A percentile compares a stretch with the other conserved stretches of the same genome.
These are phyloP conservation scores for Russula emetica DNA, from an alignment of 768 basidiomycete species.

Conservation along the genomic window DNA sequence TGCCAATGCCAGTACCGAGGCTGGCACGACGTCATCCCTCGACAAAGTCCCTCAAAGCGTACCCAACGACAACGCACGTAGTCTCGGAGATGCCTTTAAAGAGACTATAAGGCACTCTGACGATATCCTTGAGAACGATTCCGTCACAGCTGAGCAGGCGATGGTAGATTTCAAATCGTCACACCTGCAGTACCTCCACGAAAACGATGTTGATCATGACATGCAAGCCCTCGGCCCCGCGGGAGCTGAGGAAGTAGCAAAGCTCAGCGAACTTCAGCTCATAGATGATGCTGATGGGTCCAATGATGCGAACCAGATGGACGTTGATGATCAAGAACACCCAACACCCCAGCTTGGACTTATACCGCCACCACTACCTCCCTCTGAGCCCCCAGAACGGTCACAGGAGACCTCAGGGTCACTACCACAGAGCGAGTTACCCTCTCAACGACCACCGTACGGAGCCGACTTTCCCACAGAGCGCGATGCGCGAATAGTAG, in stretches of 20 bases:
- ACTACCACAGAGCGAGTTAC: conserved; percentile 38
- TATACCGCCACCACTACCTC: conserved; percentile 31
- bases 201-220: conserved; percentile 62
- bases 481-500: conserved; percentile 15
- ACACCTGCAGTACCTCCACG: conserved; percentile 72
- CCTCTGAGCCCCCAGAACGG: conserved; percentile 33
- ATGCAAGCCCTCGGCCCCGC: conserved; percentile 91
- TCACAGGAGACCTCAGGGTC: conserved; percentile 44
- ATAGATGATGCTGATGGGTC: conserved; percentile 50
- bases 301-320: conserved; percentile 43
- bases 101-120: conserved; percentile 82
- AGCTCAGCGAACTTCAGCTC: conserved; percentile 75
- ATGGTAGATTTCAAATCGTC: conserved; percentile 40
- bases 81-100: conserved; percentile 76
- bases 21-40: conserved; percentile 43
- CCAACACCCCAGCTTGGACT: background rate
- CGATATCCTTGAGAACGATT: conserved; percentile 58
- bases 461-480: conserved; percentile 30
- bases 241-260: conserved; percentile 75
- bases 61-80: conserved; percentile 53
- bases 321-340: conserved; percentile 41
- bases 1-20: conserved; percentile 42
- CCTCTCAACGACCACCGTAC: conserved; percentile 10
- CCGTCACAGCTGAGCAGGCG: conserved; percentile 32
- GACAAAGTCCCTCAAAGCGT: conserved; percentile 33